Conservation (phyloP, 805 yeast species). For the Cyberlindnera misumaiensis region DNA sequence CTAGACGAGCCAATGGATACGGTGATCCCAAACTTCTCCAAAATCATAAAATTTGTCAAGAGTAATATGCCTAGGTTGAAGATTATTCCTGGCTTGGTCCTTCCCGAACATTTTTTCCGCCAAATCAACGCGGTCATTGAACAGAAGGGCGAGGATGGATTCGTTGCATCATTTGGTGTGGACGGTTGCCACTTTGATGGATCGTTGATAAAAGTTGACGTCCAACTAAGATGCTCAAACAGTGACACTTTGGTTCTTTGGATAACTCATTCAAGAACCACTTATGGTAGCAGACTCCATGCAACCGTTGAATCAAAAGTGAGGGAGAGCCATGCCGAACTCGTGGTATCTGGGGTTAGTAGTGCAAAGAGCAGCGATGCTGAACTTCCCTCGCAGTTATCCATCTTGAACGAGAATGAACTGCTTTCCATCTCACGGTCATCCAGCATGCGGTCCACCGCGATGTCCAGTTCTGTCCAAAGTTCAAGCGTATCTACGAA, state of each 20-base stretch:
- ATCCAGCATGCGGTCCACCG: slow-evolving; percentile 20
- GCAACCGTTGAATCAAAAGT: slow-evolving; percentile 14
- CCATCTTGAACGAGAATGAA: slow-evolving; percentile 33
- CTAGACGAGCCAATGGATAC: slow-evolving; percentile 42
- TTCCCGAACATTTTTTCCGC: slow-evolving; percentile 89
- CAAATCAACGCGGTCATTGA: slow-evolving; percentile 36
- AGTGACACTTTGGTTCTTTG: slow-evolving; percentile 60
- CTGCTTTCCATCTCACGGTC: slow-evolving; percentile 22
- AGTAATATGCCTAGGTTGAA: slow-evolving; percentile 33
- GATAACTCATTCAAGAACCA: slow-evolving; percentile 73
- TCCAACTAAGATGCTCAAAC: slow-evolving; percentile 69
- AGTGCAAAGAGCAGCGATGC: slow-evolving; percentile 19
- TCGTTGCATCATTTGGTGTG: slow-evolving; percentile 62
- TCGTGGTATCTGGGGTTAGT: not conserved
- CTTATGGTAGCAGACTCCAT: slow-evolving; percentile 15
- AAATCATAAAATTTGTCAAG: slow-evolving; percentile 26
- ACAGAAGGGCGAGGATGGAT: slow-evolving; percentile 37
- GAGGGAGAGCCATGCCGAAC: slow-evolving; percentile 6
- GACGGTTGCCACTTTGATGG: slow-evolving; percentile 71
- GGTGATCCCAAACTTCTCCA: slow-evolving; percentile 58
- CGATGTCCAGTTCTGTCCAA: slow-evolving; percentile 10
- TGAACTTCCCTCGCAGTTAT: slow-evolving; percentile 33
- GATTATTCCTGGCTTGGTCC: slow-evolving; percentile 60
- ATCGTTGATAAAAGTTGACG: slow-evolving; percentile 55
- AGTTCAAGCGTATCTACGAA: slow-evolving; percentile 11